These are phyloP conservation scores for Fusarium sp. DNA, from an alignment of 2,329 filamentous ascomycete genomes.

Conservation along the genomic window DNA sequence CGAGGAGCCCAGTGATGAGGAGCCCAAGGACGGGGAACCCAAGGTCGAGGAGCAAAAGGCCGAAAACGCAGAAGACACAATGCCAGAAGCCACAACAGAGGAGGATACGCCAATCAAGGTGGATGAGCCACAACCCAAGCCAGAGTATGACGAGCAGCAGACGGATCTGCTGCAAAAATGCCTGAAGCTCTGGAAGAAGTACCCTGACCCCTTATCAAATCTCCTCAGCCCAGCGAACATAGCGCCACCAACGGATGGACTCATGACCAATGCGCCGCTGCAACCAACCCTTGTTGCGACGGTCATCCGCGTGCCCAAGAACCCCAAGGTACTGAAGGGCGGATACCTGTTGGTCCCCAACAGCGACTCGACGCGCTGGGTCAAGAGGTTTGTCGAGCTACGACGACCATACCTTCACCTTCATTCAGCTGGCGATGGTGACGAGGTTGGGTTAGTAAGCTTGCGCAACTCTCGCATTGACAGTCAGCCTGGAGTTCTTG, in stretches of 20 bases:
- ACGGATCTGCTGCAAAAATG: slow-evolving; percentile 63
- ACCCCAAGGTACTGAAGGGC: slow-evolving; percentile 82
- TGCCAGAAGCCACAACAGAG: slow-evolving; percentile 11
- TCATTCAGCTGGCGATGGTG: slow-evolving; percentile 84
- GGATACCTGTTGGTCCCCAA: slow-evolving; percentile 90
- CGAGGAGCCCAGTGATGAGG: not conserved
- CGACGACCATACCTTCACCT: slow-evolving; percentile 92
- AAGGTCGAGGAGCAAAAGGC: slow-evolving; percentile 24
- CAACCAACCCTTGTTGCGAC: slow-evolving; percentile 78
- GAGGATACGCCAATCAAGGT: slow-evolving; percentile 39
- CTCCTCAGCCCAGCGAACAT: slow-evolving; percentile 72
- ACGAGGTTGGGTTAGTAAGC: slow-evolving; percentile 90
- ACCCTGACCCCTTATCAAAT: slow-evolving; percentile 65
- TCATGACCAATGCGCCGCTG: slow-evolving; percentile 57
- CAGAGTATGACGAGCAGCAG: slow-evolving; percentile 61
- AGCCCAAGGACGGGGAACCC: slow-evolving; percentile 18
- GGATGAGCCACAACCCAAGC: slow-evolving; percentile 38
- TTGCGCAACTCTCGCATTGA: slow-evolving; percentile 91
- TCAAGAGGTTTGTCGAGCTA: slow-evolving; percentile 92
- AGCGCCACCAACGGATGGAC: slow-evolving; percentile 74
- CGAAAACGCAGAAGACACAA: slow-evolving; percentile 27
- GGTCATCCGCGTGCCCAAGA: slow-evolving; percentile 83
- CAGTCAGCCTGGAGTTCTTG: slow-evolving; percentile 87
- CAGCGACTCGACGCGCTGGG: slow-evolving; percentile 84
- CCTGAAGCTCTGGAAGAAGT: slow-evolving; percentile 72